phyloP scores from a whole-genome alignment of 1,284 basidiomycete species.

The Tremellales sp. region DNA sequence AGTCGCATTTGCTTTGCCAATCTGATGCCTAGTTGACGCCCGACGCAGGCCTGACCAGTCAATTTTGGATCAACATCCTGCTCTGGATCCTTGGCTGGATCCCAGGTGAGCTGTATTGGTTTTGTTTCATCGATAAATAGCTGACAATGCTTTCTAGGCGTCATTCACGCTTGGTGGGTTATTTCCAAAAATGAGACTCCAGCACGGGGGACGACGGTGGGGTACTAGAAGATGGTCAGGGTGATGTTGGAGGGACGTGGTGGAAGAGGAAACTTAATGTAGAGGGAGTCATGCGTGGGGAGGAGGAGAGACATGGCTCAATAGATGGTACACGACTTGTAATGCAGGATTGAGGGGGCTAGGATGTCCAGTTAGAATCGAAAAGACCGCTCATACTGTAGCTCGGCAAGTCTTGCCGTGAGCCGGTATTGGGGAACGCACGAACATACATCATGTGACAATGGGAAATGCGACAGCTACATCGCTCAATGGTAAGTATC shows the following conservation, averaged over 20 bases:
- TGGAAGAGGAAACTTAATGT: not conserved
- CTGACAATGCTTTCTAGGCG: slow-evolving; percentile 8
- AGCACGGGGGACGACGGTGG: not conserved
- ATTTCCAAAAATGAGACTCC: slow-evolving; percentile 21
- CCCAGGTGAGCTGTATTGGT: slow-evolving; percentile 1
- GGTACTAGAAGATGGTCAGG: not conserved
- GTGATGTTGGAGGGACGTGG: too few species aligned
- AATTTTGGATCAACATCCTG: slow-evolving; percentile 23
- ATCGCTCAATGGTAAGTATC: too few species aligned
- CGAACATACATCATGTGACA: too few species aligned
- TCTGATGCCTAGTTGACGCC: slow-evolving; percentile 17
- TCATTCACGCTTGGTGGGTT: slow-evolving; percentile 29
- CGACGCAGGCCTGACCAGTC: slow-evolving; percentile 13
- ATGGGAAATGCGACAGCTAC: too few species aligned
- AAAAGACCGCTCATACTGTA: too few species aligned
- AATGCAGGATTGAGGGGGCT: too few species aligned
- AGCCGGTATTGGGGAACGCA: too few species aligned
- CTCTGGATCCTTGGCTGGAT: slow-evolving; percentile 24
- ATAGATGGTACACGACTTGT: too few species aligned
- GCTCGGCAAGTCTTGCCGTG: too few species aligned
- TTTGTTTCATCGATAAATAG: not conserved
- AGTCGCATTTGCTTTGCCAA: not conserved
- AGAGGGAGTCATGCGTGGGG: not conserved
- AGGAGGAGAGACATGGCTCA: not conserved
- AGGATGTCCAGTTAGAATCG: too few species aligned